Percentiles rank a stretch among this genome's conserved stretches.
phyloP scores from a whole-genome alignment of 108 stramenopile genomes.

The Cyclotella cryptica region DNA sequence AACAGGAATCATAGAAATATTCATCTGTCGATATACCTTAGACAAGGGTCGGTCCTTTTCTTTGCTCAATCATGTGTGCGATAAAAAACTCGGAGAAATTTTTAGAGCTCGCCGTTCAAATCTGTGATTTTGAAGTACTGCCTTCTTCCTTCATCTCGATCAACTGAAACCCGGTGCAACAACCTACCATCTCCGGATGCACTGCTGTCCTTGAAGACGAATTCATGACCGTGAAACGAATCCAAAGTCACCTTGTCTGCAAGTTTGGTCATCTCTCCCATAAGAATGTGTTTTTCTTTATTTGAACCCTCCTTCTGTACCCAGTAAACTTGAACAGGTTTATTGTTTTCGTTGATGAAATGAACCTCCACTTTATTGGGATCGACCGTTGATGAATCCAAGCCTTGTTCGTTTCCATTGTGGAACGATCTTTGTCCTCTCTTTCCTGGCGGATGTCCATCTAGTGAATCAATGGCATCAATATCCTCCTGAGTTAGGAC shows the following conservation, averaged over 20 bases:
- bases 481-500: conserved; percentile 50
- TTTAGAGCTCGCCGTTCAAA: conserved; percentile 44
- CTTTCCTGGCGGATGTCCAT: conserved; percentile 50
- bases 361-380: conserved; percentile 31
- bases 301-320: conserved; percentile 20
- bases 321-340: conserved; percentile 54
- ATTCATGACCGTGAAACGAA: conserved; percentile 65
- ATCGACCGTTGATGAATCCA: conserved; percentile 6
- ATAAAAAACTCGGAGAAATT: not conserved
- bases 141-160: conserved; percentile 31
- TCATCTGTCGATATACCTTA: no score
- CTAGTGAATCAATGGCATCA: conserved; percentile 49
- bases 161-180: conserved; percentile 35
- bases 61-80: no score
- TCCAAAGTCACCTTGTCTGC: conserved; percentile 44
- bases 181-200: conserved; percentile 12
- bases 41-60: no score
- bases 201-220: conserved; percentile 46
- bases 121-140: conserved; percentile 48
- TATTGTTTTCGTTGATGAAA: conserved; percentile 45
- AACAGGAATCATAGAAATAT: no score
- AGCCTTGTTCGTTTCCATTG: conserved; percentile 17
- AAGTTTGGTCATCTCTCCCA: conserved; percentile 47
- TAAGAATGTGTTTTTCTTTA: conserved; percentile 36
- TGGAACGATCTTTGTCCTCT: not conserved